Evolutionary conservation across 116 monocot species (phyloP).

Genomic region (Zostera marina): DNA sequence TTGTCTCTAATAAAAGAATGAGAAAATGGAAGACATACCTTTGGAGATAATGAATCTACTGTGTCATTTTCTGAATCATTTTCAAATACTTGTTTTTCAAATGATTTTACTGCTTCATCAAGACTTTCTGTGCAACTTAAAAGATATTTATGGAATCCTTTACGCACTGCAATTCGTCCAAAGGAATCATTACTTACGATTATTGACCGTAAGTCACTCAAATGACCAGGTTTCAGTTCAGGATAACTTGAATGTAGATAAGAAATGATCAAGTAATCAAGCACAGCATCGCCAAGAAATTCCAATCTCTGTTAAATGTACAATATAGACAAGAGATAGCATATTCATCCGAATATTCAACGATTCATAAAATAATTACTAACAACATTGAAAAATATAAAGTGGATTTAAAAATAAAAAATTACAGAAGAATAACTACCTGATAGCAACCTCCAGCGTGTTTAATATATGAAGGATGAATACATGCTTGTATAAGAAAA

Average conservation of each 20-base stretch:
- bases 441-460: conserved; percentile 94
- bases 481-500: conserved; percentile 67
- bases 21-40: conserved; percentile 32
- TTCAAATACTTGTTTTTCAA: conserved; percentile 28
- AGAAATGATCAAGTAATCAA: conserved; percentile 93
- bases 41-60: conserved; percentile 70
- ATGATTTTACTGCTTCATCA: conserved; percentile 41
- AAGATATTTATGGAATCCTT: conserved; percentile 45
- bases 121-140: conserved; percentile 48
- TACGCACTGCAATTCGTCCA: conserved; percentile 39
- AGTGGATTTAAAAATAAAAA: neutral
- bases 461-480: conserved; percentile 73
- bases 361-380: neutral
- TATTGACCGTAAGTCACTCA: conserved; percentile 68
- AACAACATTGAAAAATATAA: neutral
- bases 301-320: conserved; percentile 53
- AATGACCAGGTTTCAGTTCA: conserved; percentile 75
- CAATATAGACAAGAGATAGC: neutral
- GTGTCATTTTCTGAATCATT: conserved; percentile 20
- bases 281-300: conserved; percentile 95
- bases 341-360: neutral
- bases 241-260: conserved; percentile 82
- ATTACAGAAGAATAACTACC: conserved; percentile 32
- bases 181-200: conserved; percentile 64
- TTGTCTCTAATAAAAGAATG: neutral